Evolutionary conservation across 176 grass and related monocot species (phyloP), one percentile per base, ranked within the genome.

Genomic region (Oryza nivara): DNA sequence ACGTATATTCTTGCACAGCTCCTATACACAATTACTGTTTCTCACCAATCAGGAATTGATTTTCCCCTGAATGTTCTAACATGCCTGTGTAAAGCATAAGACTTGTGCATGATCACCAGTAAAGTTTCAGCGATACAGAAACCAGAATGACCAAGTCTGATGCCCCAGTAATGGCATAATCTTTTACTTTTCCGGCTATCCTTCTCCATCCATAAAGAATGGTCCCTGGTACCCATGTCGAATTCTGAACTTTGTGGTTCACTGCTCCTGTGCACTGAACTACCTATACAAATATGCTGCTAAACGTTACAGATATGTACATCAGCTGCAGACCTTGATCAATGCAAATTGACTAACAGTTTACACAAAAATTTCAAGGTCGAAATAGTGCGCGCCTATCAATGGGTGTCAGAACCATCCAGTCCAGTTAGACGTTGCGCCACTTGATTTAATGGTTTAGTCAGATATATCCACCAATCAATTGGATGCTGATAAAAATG

Each of bases 291-390:
- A 44, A 67, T 87, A 14, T 76, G 28, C 48, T 34, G 75, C 74
- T 68, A 68, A 84, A 63, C 51, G 70, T 16, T 61, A 77, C 75
- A 52, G 13, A 19, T 87, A 87, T 87, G 70, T 80, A 84, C 89
- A 84, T 26, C 80, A 83, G 75, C 75, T 65, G 80, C 41, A 74
- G 45, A 54, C 22, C 22, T 80, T 74, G 28, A 41, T 20, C 9
- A 9, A 15, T 65, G 5, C 20, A 75, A 87, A 76, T 83, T 52
- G 72, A 83, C 70, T 22, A 72, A n/a, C 28, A 66, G 44, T 68
- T 84, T 77, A 26, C 35, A 45, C 73, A 88, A 91, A 83, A 91
- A 56, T 23, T 79, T 34, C 65, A 67, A 30, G 23, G n/a, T 20
- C 19, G 20, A 44, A 44, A 49, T 58, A 35, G 17, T 22, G 6